Conservation (phyloP, 2,329 filamentous ascomycete species). For the Cryphonectria nitschkei region DNA sequence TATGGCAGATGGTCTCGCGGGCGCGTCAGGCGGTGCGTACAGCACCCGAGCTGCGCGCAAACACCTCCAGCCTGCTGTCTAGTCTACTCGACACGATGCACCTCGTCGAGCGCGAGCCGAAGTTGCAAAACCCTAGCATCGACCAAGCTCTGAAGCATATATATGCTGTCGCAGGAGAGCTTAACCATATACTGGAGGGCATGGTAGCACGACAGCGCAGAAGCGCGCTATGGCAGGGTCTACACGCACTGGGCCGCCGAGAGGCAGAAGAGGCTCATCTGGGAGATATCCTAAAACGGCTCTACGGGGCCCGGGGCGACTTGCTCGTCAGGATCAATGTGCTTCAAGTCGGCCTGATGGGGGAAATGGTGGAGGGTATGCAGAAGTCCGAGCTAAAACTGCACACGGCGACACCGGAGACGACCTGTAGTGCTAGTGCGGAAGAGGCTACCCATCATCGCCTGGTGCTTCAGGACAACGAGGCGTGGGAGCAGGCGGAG, state of each 20-base stretch:
- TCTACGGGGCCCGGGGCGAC: background rate
- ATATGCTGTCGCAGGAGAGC: conserved; percentile 2
- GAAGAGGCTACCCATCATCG: background rate
- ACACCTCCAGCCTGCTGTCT: background rate
- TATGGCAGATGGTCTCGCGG: background rate
- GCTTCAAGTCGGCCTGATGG: background rate
- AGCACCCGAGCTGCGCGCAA: background rate
- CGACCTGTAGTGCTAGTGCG: background rate
- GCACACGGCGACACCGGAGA: background rate
- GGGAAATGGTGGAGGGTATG: background rate
- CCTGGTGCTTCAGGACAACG: background rate
- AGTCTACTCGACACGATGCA: background rate
- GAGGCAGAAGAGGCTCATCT: background rate
- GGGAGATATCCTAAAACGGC: background rate
- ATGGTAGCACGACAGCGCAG: background rate
- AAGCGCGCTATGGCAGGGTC: background rate
- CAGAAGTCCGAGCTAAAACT: background rate
- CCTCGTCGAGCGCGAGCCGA: background rate
- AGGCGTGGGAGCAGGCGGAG: background rate
- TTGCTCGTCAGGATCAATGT: background rate
- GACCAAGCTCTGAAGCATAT: background rate
- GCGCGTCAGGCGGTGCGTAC: background rate
- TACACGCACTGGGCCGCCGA: background rate
- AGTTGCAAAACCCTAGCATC: background rate
- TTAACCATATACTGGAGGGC: background rate